phyloP scores from a whole-genome alignment of 164 flowering plant species.

The Magnolia sinica region DNA sequence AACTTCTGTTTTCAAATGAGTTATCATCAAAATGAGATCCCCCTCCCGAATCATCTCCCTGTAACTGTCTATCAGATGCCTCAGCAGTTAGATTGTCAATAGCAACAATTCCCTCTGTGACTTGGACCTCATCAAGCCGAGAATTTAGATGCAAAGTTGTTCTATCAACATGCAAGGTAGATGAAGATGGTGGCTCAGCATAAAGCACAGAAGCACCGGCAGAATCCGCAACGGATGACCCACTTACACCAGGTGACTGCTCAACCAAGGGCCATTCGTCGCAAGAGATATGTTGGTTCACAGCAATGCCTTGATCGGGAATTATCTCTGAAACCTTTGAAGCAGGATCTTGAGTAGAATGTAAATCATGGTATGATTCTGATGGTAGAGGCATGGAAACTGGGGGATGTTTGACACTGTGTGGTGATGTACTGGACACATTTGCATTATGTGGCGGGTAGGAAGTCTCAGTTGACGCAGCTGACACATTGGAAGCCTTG shows the following conservation, averaged over 20 bases:
- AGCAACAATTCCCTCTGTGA: slow-evolving; percentile 26
- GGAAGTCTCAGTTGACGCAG: slow-evolving; percentile 1
- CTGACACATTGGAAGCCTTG: slow-evolving; percentile 35
- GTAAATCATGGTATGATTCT: slow-evolving; percentile 7
- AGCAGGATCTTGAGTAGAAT: slow-evolving; percentile 21
- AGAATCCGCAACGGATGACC: slow-evolving; percentile 26
- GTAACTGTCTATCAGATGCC: slow-evolving; percentile 38
- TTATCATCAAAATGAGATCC: slow-evolving; percentile 53
- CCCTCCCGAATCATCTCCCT: slow-evolving; percentile 41
- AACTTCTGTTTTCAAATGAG: slow-evolving; percentile 35
- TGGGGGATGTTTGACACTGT: slow-evolving; percentile 32
- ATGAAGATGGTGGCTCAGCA: slow-evolving; percentile 21
- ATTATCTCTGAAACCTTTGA: slow-evolving; percentile 34
- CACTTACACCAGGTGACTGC: slow-evolving; percentile 35
- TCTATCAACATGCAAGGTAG: slow-evolving; percentile 18
- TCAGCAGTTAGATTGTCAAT: slow-evolving; percentile 34
- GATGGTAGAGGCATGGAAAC: slow-evolving; percentile 24
- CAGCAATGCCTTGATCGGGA: slow-evolving; percentile 27
- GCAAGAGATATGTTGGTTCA: slow-evolving; percentile 27
- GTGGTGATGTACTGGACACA: slow-evolving; percentile 25
- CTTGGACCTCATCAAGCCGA: slow-evolving; percentile 39
- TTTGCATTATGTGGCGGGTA: neutral
- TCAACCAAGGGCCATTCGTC: slow-evolving; percentile 82
- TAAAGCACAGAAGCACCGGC: slow-evolving; percentile 24
- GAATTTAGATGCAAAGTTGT: slow-evolving; percentile 33